These are phyloP conservation scores for Atalantia buxifolia DNA, from an alignment of 345 rosid species.

Conservation along the genomic window DNA sequence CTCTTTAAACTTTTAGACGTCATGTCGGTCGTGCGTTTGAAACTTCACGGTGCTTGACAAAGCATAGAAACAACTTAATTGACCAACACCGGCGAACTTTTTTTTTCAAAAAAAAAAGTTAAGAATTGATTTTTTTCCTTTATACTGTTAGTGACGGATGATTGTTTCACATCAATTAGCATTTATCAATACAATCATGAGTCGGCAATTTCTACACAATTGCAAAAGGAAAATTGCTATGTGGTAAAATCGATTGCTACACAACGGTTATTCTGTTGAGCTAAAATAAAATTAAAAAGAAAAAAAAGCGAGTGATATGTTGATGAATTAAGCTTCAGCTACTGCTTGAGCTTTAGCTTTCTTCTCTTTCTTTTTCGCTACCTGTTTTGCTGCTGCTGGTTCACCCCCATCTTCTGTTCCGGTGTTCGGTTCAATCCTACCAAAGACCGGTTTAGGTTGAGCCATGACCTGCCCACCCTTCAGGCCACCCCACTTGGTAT, in stretches of 20 bases:
- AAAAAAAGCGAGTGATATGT: not conserved
- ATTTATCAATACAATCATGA: not conserved
- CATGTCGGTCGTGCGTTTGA: no score
- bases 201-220: not conserved
- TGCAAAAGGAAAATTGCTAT: not conserved
- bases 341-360: constrained; percentile 39
- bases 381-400: constrained; percentile 27
- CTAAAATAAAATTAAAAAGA: not conserved
- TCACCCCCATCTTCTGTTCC: constrained; percentile 30
- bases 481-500: constrained; percentile 88
- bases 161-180: not conserved
- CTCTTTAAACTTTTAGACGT: no score
- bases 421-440: constrained; percentile 55
- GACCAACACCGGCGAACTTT: no score
- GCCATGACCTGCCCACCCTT: constrained; percentile 86
- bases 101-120: no score
- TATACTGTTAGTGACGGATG: no score
- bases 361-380: constrained; percentile 37
- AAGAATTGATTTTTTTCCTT: no score
- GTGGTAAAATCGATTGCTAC: no score
- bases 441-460: constrained; percentile 77
- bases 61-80: no score
- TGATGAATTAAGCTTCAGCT: constrained; percentile 37
- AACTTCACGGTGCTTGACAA: no score
- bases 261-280: no score